These are phyloP conservation scores for Linnemannia exigua DNA, from an alignment of 192 early-diverging fungal species.

Conservation along the genomic window DNA sequence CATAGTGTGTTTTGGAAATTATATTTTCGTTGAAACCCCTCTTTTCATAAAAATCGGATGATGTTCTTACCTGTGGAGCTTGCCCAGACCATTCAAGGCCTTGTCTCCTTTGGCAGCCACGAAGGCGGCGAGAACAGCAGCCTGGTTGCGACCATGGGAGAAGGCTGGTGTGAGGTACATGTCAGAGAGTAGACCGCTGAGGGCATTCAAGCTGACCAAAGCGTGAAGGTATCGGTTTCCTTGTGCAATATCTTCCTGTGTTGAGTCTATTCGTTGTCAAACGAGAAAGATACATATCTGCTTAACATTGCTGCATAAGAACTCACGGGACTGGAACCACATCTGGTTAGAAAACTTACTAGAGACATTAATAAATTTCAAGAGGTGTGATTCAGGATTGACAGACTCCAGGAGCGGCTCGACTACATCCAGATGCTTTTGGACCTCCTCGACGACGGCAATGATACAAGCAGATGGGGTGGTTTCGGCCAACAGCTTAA, in stretches of 20 bases:
- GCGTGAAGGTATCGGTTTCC: slow-evolving; percentile 69
- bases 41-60: no score
- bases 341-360: slow-evolving; percentile 48
- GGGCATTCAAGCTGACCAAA: slow-evolving; percentile 72
- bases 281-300: neutral
- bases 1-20: neutral
- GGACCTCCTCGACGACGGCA: slow-evolving; percentile 66
- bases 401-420: slow-evolving; percentile 60
- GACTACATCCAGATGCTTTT: slow-evolving; percentile 57
- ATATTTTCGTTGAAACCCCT: no score
- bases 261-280: slow-evolving; percentile 45
- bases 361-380: slow-evolving; percentile 71
- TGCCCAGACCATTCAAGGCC: slow-evolving; percentile 66
- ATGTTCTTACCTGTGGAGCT: slow-evolving; percentile 70
- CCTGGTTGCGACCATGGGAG: slow-evolving; percentile 74
- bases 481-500: slow-evolving; percentile 78
- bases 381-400: slow-evolving; percentile 54
- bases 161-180: slow-evolving; percentile 75
- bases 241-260: slow-evolving; percentile 54
- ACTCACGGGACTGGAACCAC: neutral
- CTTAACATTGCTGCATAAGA: neutral
- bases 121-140: slow-evolving; percentile 73
- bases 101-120: slow-evolving; percentile 61
- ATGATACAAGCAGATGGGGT: slow-evolving; percentile 66
- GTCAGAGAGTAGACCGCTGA: slow-evolving; percentile 76